phyloP scores from a whole-genome alignment of 1,284 basidiomycete genomes.

The Leccinum pachyderme region DNA sequence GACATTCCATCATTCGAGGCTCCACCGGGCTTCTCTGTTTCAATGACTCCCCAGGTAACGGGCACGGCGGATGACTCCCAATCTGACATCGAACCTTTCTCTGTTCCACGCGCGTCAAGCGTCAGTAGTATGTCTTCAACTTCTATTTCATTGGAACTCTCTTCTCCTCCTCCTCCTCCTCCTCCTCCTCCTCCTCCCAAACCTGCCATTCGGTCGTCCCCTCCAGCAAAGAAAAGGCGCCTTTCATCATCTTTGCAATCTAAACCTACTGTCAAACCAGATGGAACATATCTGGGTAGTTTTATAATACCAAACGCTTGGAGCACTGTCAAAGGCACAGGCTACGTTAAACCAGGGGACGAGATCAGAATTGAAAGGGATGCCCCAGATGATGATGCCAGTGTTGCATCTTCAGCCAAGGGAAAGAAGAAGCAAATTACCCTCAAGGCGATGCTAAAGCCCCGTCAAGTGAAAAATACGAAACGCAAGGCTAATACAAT shows the following conservation, averaged over 20 bases:
- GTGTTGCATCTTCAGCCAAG: conserved; percentile 31
- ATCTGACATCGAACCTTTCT: conserved; percentile 34
- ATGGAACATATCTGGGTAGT: conserved; percentile 56
- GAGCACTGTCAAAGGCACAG: conserved; percentile 73
- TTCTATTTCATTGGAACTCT: conserved; percentile 29
- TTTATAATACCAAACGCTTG: conserved; percentile 75
- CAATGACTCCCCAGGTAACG: neutral
- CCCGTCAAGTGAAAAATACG: conserved; percentile 42
- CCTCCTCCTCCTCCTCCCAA: conserved; percentile 23
- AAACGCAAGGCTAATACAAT: conserved; percentile 62
- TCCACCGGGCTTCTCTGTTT: conserved; percentile 14
- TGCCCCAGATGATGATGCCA: conserved; percentile 38
- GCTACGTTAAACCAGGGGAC: conserved; percentile 68
- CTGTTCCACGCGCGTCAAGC: conserved; percentile 41
- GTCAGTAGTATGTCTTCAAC: conserved; percentile 38
- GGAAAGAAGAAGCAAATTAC: conserved; percentile 66
- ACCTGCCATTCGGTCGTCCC: conserved; percentile 20
- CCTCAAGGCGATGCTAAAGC: conserved; percentile 63
- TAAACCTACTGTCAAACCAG: conserved; percentile 3
- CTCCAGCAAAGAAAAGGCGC: conserved; percentile 53
- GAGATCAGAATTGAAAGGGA: conserved; percentile 58
- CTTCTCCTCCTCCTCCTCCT: conserved; percentile 26
- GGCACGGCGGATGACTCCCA: conserved; percentile 27
- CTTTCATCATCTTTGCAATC: conserved; percentile 33
- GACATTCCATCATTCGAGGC: conserved; percentile 29